Conservation (phyloP, 352 stramenopile species). For the Globisporangium recalcitrans region DNA sequence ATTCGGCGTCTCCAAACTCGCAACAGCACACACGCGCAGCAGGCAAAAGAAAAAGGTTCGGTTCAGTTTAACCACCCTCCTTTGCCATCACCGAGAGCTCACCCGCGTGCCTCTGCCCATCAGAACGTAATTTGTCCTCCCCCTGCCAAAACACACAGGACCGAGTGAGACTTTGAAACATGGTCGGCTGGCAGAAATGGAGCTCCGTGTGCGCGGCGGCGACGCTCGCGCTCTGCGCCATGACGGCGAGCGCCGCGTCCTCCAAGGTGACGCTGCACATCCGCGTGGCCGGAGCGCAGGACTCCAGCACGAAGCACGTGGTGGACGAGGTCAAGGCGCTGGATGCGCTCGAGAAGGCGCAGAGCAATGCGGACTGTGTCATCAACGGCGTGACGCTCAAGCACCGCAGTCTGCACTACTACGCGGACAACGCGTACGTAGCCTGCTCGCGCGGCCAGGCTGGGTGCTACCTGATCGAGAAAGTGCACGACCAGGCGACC, state of each 20-base stretch:
- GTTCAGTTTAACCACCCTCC: background rate
- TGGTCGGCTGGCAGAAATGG: conserved; percentile 18
- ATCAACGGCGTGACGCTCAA: conserved; percentile 50
- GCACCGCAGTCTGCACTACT: conserved; percentile 69
- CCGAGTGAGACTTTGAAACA: background rate
- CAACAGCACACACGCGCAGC: too few species aligned
- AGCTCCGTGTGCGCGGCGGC: conserved; percentile 9
- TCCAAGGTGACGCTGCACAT: conserved; percentile 28
- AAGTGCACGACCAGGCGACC: conserved; percentile 48
- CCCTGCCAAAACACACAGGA: background rate
- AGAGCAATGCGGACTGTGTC: conserved; percentile 34
- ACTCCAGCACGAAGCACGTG: background rate
- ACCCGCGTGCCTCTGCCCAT: background rate
- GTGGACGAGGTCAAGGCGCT: background rate
- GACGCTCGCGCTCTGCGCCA: conserved; percentile 9
- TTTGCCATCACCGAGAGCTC: background rate
- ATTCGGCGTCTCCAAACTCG: background rate
- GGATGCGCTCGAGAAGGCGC: conserved; percentile 4
- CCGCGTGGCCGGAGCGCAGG: conserved; percentile 17
- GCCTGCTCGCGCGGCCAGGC: conserved; percentile 56
- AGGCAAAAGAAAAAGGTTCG: background rate
- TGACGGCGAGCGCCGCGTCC: conserved; percentile 1
- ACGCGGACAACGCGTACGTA: conserved; percentile 65
- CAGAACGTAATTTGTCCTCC: conserved; percentile 13
- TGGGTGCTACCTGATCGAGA: conserved; percentile 62